Conservation (phyloP, 2,329 filamentous ascomycete species). For the Scedosporium dehoogii region DNA sequence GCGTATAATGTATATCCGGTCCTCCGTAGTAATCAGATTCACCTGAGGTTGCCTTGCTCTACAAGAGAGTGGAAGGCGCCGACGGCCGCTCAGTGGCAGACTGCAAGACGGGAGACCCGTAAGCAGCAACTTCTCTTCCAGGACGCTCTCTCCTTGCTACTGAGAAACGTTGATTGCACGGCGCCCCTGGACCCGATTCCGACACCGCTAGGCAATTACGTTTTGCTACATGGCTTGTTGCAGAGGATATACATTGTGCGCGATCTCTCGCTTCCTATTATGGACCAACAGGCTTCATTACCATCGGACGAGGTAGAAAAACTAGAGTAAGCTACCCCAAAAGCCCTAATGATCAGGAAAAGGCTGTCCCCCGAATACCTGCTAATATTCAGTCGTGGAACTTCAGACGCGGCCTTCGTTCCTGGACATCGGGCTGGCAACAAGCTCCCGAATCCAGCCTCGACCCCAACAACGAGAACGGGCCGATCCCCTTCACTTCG, state of each 20-base stretch:
- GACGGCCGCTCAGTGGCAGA: conserved; percentile 19
- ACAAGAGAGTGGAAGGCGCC: conserved; percentile 26
- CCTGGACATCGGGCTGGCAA: conserved; percentile 28
- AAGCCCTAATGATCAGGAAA: too few relatives aligned
- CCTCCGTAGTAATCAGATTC: conserved; percentile 24
- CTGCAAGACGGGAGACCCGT: conserved; percentile 15
- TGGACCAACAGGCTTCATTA: conserved; percentile 19
- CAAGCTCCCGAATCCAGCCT: conserved; percentile 27
- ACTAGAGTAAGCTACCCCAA: too few relatives aligned
- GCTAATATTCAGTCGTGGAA: not conserved
- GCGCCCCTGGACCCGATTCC: conserved; percentile 23
- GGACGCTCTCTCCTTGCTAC: conserved; percentile 22
- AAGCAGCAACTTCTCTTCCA: conserved; percentile 26
- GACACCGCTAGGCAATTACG: conserved; percentile 26
- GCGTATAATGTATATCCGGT: conserved; percentile 28
- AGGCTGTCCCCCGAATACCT: not conserved
- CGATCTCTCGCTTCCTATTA: conserved; percentile 24
- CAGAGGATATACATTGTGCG: conserved; percentile 28
- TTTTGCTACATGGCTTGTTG: conserved; percentile 25
- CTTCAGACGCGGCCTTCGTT: conserved; percentile 22
- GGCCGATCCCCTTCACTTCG: conserved; percentile 31
- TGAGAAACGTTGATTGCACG: conserved; percentile 18
- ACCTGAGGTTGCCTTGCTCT: conserved; percentile 22
- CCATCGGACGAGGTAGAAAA: conserved; percentile 25
- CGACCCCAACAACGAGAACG: conserved; percentile 29